Evolutionary conservation across 1,284 basidiomycete genomes (phyloP).

Genomic region (Spongiforma sp.): DNA sequence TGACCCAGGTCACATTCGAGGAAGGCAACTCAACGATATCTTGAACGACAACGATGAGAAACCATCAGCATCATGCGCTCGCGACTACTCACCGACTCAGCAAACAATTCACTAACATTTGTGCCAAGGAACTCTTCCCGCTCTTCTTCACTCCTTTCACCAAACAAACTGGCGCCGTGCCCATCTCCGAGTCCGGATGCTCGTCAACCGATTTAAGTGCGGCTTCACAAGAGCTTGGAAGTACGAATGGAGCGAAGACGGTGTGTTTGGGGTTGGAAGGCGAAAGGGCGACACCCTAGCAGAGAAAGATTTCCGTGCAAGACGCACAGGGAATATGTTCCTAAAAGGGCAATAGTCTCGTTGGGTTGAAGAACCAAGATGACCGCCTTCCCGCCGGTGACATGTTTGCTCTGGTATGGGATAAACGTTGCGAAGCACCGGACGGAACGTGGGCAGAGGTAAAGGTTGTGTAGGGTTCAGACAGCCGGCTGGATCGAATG

Average conservation of each 20-base stretch:
- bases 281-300: conserved; percentile 50
- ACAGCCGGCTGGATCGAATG: not conserved
- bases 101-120: conserved; percentile 77
- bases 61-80: not conserved
- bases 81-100: conserved; percentile 53
- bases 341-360: conserved; percentile 63
- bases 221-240: conserved; percentile 63
- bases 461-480: not conserved
- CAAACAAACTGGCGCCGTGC: conserved; percentile 48
- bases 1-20: conserved; percentile 95
- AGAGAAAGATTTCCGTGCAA: conserved; percentile 60
- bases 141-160: conserved; percentile 87
- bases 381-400: conserved; percentile 24
- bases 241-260: conserved; percentile 62
- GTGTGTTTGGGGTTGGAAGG: conserved; percentile 47
- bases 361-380: conserved; percentile 48
- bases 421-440: conserved; percentile 19
- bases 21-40: conserved; percentile 81
- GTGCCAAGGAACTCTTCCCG: conserved; percentile 90
- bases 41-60: conserved; percentile 29
- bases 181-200: conserved; percentile 11
- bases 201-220: conserved; percentile 44
- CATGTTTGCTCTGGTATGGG: conserved; percentile 1
- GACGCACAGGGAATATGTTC: conserved; percentile 58
- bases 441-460: conserved; percentile 27